A percentile compares a stretch with the other conserved stretches of the same genome.
phyloP scores from a whole-genome alignment of 202 grass and related monocot genomes.

The Setaria italica region DNA sequence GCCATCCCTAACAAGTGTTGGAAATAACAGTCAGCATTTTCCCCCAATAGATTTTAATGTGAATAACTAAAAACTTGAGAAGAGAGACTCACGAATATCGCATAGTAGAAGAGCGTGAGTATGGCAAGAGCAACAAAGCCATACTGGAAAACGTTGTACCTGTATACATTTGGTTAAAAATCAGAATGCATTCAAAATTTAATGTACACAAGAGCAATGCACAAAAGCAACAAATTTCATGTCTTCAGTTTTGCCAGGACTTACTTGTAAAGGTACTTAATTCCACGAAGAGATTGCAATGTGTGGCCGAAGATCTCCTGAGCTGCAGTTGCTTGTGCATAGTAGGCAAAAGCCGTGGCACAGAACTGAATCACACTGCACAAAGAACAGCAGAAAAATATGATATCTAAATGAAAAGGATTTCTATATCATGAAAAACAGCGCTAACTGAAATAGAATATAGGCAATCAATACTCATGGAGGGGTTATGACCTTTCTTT shows the following conservation, averaged over 20 bases:
- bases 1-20: conserved; percentile 76
- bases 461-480: neutral
- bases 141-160: conserved; percentile 99
- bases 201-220: neutral
- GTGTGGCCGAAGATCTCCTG: conserved; percentile 99
- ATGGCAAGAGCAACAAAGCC: conserved; percentile 95
- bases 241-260: conserved; percentile 37
- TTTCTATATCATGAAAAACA: conserved; percentile 14
- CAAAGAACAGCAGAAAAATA: conserved; percentile 16
- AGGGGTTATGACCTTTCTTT: neutral
- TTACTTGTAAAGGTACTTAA: conserved; percentile 99
- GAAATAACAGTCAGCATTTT: conserved; percentile 15
- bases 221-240: conserved; percentile 17
- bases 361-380: conserved; percentile 99
- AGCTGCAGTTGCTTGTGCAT: conserved; percentile 95
- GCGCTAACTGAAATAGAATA: neutral
- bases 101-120: conserved; percentile 92
- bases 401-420: neutral
- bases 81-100: conserved; percentile 71
- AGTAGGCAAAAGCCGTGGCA: conserved; percentile 93
- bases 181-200: conserved; percentile 30
- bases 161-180: conserved; percentile 50
- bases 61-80: conserved; percentile 7
- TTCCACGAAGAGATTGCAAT: conserved; percentile 92
- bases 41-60: conserved; percentile 1